These are phyloP conservation scores for Thelephora aurantiotincta DNA, from an alignment of 768 basidiomycete genomes.

Conservation along the genomic window DNA sequence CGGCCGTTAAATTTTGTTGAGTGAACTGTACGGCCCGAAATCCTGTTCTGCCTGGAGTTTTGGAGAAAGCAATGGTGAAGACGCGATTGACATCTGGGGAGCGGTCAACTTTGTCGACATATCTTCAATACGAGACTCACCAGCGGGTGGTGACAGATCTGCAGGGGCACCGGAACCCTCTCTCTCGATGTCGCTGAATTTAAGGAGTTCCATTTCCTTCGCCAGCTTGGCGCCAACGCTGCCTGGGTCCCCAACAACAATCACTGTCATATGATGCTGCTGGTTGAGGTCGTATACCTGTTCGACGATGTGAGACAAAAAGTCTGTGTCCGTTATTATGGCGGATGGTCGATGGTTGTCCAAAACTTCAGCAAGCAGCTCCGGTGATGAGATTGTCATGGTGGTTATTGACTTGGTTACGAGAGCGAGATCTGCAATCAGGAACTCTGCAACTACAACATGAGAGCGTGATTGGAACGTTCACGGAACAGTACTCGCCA, in stretches of 20 bases:
- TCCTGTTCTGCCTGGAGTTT: conserved; percentile 26
- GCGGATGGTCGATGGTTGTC: conserved; percentile 57
- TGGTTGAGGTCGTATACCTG: conserved; percentile 49
- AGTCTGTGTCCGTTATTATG: conserved; percentile 54
- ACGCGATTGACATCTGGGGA: conserved; percentile 41
- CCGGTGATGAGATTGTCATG: conserved; percentile 44
- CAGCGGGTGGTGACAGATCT: conserved; percentile 29
- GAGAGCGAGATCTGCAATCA: conserved; percentile 70
- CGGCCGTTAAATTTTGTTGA: conserved; percentile 79
- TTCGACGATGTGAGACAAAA: conserved; percentile 60
- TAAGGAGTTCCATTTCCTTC: conserved; percentile 39
- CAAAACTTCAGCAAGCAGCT: conserved; percentile 48
- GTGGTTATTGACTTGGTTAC: conserved; percentile 56
- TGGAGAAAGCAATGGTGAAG: conserved; percentile 56
- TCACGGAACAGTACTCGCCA: conserved; percentile 27
- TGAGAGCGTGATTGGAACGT: conserved; percentile 1
- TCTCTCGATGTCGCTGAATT: conserved; percentile 59
- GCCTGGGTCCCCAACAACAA: conserved; percentile 60
- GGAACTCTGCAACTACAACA: conserved; percentile 40
- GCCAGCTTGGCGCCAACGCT: conserved; percentile 30
- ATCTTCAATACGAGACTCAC: conserved; percentile 24
- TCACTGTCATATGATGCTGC: conserved; percentile 34
- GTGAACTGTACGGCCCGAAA: conserved; percentile 55
- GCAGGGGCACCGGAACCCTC: conserved; percentile 33
- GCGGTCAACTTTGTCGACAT: conserved; percentile 1